Evolutionary conservation across 306 rosid genomes (phyloP), one percentile per base, ranked within the genome.

Genomic region (Rubus parviflorus): DNA sequence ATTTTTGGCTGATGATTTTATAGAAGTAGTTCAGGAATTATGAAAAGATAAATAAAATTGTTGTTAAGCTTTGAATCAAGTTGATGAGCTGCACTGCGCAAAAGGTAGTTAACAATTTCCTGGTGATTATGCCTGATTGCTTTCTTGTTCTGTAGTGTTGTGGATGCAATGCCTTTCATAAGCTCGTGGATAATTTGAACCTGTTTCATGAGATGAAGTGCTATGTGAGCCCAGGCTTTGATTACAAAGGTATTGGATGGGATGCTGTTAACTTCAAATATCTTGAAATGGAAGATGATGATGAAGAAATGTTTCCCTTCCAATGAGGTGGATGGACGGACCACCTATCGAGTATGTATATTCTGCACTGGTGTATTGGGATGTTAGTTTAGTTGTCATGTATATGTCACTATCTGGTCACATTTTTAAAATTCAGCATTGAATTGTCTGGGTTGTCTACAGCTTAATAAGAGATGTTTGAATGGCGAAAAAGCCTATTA

Each of bases 171-270:
- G 98, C 96, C 5, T 94, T 87, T 80, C 98, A 94, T 77, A 94
- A 94, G 94, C 97, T 91, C 2, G 98, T 94, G 82, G 98, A 94
- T 88, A 88, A 94, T 80, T 86, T 94, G 86, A 94, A 94, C 85
- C 86, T 94, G 72, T 94, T 94, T 84, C 96, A 94, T 82, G 98
- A 90, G 83, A 91, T 90, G 75, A 94, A 90, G 60, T 94, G 98
- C 89, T 91, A 90, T 46, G 82, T 94, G 82, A 87, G 87, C 86
- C 89, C 96, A 16, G 85, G 88, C 80, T 94, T 91, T 81, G 90
- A 90, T 65, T 91, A 88, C 64, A 84, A 77, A 73, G 91, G 96
- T 66, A 86, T 88, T 35, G 93, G 87, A 42, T 89, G 95, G 98
- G 88, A 88, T 53, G 86, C 87, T 81, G 89, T 84, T 25, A 85